A percentile compares a stretch with the other conserved stretches of the same genome.
Evolutionary conservation across 176 grass and related monocot species (phyloP).

Genomic region (Metroxylon sagu): DNA sequence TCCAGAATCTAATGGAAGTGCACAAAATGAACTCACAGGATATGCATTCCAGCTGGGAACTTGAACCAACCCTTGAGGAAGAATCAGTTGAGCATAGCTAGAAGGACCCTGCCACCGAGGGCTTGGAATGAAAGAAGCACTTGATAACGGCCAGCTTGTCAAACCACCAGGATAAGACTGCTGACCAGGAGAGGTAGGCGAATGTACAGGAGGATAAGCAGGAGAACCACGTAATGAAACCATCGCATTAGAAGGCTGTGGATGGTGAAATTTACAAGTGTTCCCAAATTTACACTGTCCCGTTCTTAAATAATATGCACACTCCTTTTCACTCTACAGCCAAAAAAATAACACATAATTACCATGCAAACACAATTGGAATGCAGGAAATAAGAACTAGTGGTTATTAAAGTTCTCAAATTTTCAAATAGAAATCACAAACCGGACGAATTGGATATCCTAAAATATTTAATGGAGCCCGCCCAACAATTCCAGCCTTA

Average conservation of each 20-base stretch:
- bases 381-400: no score
- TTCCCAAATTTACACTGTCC: conserved; percentile 97
- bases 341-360: not conserved
- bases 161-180: conserved; percentile 62
- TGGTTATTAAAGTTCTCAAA: not conserved
- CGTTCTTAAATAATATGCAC: conserved; percentile 95
- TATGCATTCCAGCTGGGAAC: conserved; percentile 87
- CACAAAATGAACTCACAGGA: conserved; percentile 46
- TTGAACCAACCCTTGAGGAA: conserved; percentile 89
- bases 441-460: conserved; percentile 92
- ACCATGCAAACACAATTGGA: no score
- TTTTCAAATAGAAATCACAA: conserved; percentile 27
- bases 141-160: conserved; percentile 71
- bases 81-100: conserved; percentile 79
- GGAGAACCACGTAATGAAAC: conserved; percentile 53
- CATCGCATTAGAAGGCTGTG: conserved; percentile 62
- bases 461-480: conserved; percentile 69
- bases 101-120: conserved; percentile 94
- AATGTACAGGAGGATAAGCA: conserved; percentile 89
- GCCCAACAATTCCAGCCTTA: conserved; percentile 82
- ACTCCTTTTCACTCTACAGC: conserved; percentile 84
- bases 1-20: not conserved
- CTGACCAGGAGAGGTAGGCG: conserved; percentile 47
- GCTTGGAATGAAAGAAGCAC: conserved; percentile 85
- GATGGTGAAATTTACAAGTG: conserved; percentile 99